phyloP scores from a whole-genome alignment of 2,329 filamentous ascomycete species.

The Aureobasidium sp. region DNA sequence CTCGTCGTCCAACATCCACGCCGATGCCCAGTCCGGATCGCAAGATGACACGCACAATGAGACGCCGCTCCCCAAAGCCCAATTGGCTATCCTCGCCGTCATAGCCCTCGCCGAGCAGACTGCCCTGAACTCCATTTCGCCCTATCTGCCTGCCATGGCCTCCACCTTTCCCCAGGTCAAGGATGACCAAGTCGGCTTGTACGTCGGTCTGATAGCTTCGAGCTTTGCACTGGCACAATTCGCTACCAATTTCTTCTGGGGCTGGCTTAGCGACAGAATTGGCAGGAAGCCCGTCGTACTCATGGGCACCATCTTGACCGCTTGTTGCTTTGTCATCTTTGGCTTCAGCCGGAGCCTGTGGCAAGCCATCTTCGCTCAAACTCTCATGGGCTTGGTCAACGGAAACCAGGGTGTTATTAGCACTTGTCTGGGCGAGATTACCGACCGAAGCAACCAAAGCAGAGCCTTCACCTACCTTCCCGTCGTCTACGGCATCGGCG shows the following conservation, averaged over 20 bases:
- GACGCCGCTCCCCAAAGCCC: conserved; percentile 73
- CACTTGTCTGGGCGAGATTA: conserved; percentile 90
- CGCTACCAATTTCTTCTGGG: conserved; percentile 86
- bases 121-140: conserved; percentile 90
- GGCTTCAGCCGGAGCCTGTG: conserved; percentile 77
- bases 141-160: conserved; percentile 91
- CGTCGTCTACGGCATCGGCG: conserved; percentile 90
- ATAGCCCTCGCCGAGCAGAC: conserved; percentile 93
- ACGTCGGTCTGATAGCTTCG: conserved; percentile 84
- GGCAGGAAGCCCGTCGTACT: conserved; percentile 79
- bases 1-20: conserved; percentile 20
- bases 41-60: conserved; percentile 40
- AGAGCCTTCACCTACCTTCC: conserved; percentile 89
- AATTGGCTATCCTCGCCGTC: conserved; percentile 77
- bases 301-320: conserved; percentile 74
- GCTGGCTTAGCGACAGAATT: conserved; percentile 70
- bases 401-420: conserved; percentile 93
- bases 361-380: conserved; percentile 80
- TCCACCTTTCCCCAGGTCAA: conserved; percentile 75
- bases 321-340: conserved; percentile 74
- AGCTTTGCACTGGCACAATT: conserved; percentile 90
- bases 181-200: conserved; percentile 65
- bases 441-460: conserved; percentile 90
- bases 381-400: conserved; percentile 86
- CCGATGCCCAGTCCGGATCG: conserved; percentile 27